A percentile compares a stretch with the other conserved stretches of the same genome.
Evolutionary conservation across 345 rosid species (phyloP).

Genomic region (Lagerstroemia speciosa): DNA sequence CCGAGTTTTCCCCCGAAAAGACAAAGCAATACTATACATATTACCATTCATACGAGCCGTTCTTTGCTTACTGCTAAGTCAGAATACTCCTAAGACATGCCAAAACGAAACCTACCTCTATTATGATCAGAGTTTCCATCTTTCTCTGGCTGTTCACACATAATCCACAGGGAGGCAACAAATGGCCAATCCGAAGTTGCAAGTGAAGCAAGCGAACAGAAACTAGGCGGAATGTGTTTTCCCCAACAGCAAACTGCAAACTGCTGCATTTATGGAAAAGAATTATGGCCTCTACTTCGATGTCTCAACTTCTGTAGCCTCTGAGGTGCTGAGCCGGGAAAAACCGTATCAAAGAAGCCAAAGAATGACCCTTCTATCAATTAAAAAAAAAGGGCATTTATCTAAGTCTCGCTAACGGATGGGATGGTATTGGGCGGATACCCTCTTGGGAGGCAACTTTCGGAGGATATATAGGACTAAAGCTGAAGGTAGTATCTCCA

Average conservation of each 20-base stretch:
- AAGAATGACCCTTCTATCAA: constrained; percentile 9
- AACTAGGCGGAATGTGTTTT: not conserved
- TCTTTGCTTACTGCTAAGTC: not conserved
- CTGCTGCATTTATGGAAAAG: not conserved
- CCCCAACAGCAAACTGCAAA: not conserved
- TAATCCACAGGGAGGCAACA: not conserved
- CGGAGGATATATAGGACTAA: constrained; percentile 84
- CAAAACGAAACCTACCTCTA: not conserved
- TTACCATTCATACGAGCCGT: not conserved
- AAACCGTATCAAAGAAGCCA: constrained; percentile 2
- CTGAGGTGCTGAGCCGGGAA: constrained; percentile 11
- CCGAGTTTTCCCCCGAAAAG: not conserved
- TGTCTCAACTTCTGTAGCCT: constrained; percentile 8
- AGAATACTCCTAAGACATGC: not conserved
- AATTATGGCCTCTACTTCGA: constrained; percentile 14
- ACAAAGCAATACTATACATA: not conserved
- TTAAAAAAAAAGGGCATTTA: constrained; percentile 1
- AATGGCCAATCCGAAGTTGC: not conserved
- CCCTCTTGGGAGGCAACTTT: constrained; percentile 88
- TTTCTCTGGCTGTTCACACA: not conserved
- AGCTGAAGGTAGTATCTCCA: constrained; percentile 94
- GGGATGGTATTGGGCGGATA: constrained; percentile 88
- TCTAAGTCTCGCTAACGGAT: constrained; percentile 37
- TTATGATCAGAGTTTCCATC: not conserved
- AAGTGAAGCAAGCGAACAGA: not conserved